Evolutionary conservation across 306 rosid species (phyloP), one percentile per base, ranked within the genome.

Genomic region (Crataegus laevigata): DNA sequence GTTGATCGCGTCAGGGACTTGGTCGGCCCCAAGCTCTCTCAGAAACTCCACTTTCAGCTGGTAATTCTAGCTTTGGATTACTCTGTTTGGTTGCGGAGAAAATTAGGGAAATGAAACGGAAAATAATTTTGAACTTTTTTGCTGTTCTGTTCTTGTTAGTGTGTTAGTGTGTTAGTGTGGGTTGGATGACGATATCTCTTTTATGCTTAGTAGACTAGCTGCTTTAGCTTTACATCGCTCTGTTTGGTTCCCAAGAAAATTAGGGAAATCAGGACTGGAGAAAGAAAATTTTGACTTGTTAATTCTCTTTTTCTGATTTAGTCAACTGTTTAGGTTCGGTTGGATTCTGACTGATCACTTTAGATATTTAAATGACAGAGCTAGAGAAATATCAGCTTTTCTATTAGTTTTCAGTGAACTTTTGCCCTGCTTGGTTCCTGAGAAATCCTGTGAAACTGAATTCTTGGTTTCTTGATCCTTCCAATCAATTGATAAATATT

Each of bases 1-100:
- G 96, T 94, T 0, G 82, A 88, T 77, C 78, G 97, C 8, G 96
- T 92, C 2, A 72, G 89, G 21, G 91, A 88, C 6, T 54, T 94
- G 15, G 97, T 91, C 1, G 96, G 97, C 0, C 89, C 96, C 6
- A 68, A 84, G n/a, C 96, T 92, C 59, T 87, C 96, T 21, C 64
- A 83, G 75, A 90, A 89, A 15, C 96, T 94, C 28, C 73, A 89
- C 6, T 94, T 94, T 82, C 83, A 83, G 22, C 60, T 69, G 93
- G 98, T 90, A 55, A 40, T 32, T 21, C 32, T 21, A 40, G 12
- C 12, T 9, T 40, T 40, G 43, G 43, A 40, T 40, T 40, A 40
- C 11, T 40, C 12, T 40, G 43, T 40, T 40, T 40, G 12, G 43
- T 40, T 40, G 43, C 43, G 12, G 43, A 40, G 43, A 40, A 40